A percentile compares a stretch with the other conserved stretches of the same genome.
Conservation (phyloP, 192 early-diverging fungal genomes). For the Podila horticola region DNA sequence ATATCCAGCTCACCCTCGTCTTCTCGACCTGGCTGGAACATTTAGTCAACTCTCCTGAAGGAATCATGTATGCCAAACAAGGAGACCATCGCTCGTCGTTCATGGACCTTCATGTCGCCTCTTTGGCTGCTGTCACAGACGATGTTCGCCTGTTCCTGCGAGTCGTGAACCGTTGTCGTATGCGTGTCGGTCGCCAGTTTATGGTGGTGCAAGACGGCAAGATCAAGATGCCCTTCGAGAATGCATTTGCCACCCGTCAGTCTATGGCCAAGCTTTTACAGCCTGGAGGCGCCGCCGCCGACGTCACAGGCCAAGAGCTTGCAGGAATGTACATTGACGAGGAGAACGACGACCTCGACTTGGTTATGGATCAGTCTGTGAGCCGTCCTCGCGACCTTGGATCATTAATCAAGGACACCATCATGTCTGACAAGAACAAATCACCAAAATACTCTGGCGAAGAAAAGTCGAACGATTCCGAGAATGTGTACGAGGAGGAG, state of each 20-base stretch:
- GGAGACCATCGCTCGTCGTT: slow-evolving; percentile 67
- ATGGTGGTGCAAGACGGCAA: slow-evolving; percentile 49
- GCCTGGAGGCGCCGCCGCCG: slow-evolving; percentile 42
- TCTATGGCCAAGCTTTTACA: slow-evolving; percentile 44
- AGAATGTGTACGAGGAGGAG: slow-evolving; percentile 10
- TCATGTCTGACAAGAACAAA: slow-evolving; percentile 19
- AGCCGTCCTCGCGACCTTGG: slow-evolving; percentile 44
- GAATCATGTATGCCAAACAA: slow-evolving; percentile 60
- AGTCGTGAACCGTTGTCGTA: slow-evolving; percentile 65
- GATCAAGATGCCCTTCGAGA: slow-evolving; percentile 48
- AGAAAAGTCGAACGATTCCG: not conserved
- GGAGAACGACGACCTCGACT: slow-evolving; percentile 44
- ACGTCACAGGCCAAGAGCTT: slow-evolving; percentile 45
- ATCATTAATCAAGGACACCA: slow-evolving; percentile 20
- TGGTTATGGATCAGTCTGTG: slow-evolving; percentile 44
- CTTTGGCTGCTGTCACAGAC: slow-evolving; percentile 65
- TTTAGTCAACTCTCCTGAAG: slow-evolving; percentile 62
- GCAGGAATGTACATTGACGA: slow-evolving; percentile 52
- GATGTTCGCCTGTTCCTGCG: slow-evolving; percentile 65
- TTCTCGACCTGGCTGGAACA: slow-evolving; percentile 64
- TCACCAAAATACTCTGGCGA: slow-evolving; percentile 15
- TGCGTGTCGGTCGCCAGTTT: slow-evolving; percentile 72
- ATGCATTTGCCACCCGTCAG: slow-evolving; percentile 38
- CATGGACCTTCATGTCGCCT: slow-evolving; percentile 64
- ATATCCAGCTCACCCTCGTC: slow-evolving; percentile 60